A percentile compares a stretch with the other conserved stretches of the same genome.
These are phyloP conservation scores for Trichocladium antarcticum DNA, from an alignment of 495 filamentous ascomycete species.

Conservation along the genomic window DNA sequence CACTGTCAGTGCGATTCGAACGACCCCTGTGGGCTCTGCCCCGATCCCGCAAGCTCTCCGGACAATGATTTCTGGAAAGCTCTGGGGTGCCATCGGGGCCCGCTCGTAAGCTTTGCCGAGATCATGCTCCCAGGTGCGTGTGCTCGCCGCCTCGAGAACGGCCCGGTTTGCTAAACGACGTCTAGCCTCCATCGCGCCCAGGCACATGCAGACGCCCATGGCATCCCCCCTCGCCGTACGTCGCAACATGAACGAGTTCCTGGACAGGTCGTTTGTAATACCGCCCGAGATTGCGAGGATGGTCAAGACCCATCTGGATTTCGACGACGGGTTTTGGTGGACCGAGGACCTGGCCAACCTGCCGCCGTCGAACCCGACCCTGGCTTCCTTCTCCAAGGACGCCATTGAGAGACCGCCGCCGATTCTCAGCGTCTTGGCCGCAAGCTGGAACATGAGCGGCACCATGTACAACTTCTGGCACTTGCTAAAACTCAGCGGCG, in stretches of 20 bases:
- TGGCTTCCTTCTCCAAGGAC: constrained; percentile 32
- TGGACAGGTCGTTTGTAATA: constrained; percentile 35
- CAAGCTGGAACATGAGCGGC: constrained; percentile 38
- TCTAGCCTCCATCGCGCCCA: constrained; percentile 33
- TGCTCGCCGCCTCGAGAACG: not conserved
- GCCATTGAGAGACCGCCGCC: constrained; percentile 33
- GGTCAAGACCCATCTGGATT: constrained; percentile 36
- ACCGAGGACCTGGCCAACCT: constrained; percentile 38
- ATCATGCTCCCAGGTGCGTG: constrained; percentile 37
- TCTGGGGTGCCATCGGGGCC: constrained; percentile 38
- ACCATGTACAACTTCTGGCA: constrained; percentile 38
- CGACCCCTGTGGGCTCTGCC: constrained; percentile 35
- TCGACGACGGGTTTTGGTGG: constrained; percentile 43
- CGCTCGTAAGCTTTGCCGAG: constrained; percentile 33
- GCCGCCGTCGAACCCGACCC: constrained; percentile 34
- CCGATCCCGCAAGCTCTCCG: constrained; percentile 24
- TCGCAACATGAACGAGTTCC: constrained; percentile 41
- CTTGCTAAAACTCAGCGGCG: constrained; percentile 34
- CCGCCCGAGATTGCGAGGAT: constrained; percentile 27
- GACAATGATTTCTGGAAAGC: constrained; percentile 35
- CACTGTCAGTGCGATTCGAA: constrained; percentile 34
- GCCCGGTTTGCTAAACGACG: not conserved
- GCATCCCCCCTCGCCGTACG: constrained; percentile 39
- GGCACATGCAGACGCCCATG: constrained; percentile 39
- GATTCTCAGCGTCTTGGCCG: constrained; percentile 32